These are phyloP conservation scores for Earliella scabrosa DNA, from an alignment of 1,284 basidiomycete genomes.

Conservation along the genomic window DNA sequence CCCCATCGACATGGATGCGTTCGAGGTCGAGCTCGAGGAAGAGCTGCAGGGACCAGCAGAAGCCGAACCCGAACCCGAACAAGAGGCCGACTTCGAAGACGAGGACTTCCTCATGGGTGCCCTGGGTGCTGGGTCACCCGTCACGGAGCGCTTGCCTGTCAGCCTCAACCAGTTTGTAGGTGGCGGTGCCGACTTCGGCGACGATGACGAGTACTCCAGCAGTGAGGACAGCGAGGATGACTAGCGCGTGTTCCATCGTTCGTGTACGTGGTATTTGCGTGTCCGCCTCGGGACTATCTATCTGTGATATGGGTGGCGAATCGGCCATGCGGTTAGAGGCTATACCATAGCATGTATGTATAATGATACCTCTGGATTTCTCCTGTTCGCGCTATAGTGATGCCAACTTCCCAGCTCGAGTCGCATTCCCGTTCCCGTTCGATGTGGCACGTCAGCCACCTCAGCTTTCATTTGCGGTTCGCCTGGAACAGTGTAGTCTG, in stretches of 20 bases:
- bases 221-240: slow-evolving; percentile 77
- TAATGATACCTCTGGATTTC: too few species aligned
- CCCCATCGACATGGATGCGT: slow-evolving; percentile 35
- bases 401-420: too few species aligned
- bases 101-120: slow-evolving; percentile 36
- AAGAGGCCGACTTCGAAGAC: slow-evolving; percentile 24
- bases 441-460: too few species aligned
- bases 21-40: slow-evolving; percentile 51
- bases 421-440: too few species aligned
- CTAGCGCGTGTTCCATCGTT: slow-evolving; percentile 30
- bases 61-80: not conserved
- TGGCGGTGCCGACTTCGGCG: slow-evolving; percentile 28
- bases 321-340: too few species aligned
- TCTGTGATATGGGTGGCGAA: too few species aligned
- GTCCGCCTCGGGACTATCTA: too few species aligned
- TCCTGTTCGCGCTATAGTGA: too few species aligned
- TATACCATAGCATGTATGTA: too few species aligned
- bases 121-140: slow-evolving; percentile 46
- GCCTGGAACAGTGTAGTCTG: too few species aligned
- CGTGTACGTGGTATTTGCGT: too few species aligned
- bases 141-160: slow-evolving; percentile 47
- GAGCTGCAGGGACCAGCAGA: slow-evolving; percentile 33
- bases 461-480: too few species aligned
- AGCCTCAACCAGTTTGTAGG: slow-evolving; percentile 57
- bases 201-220: slow-evolving; percentile 64